Base-by-base conservation (phyloP, 257 asterid genomes). In the Handroanthus guayacan region DNA sequence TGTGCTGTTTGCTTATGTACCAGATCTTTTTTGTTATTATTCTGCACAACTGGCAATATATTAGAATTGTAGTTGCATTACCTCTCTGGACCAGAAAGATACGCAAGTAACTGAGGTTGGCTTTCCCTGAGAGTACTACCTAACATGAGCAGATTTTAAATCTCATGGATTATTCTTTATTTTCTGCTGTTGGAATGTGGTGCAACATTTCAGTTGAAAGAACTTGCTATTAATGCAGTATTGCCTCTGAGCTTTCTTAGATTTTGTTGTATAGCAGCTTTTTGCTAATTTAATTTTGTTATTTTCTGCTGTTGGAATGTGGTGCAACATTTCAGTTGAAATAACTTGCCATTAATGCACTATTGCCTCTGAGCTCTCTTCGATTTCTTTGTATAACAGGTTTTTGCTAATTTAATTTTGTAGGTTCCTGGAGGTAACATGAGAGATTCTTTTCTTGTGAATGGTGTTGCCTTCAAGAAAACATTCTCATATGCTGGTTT, bases 401-500 rank as follows among this genome's bases (percentile, higher is more conserved):
- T 9, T 71, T 58, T 34, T 70, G 62, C 77, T 2, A 2, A 41
- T 8, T 41, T 41, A 25, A 65, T 79, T 82, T 57, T 82, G 76
- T 80, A 95, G 99, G 99, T 95, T 81, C 97, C 97, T 69, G 99
- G 99, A 51, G 99, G 99, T 81, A 91, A 84, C 67, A 95, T 95
- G 98, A 88, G 97, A 75, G 99, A 95, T 81, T 92, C 99, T 60
- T 92, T 95, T 85, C 96, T 95, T 74, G 98, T 95, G 67, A 72
- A 90, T 84, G 99, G 98, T 62, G 99, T 95, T 71, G 99, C 99
- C 78, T 95, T 95, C 86, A 95, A 95, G 79, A 95, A 95, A 88
- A 95, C 99, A 74, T 95, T 95, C 85, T 95, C 99, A 38, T 95
- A 95, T 86, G 99, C 98, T 76, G 99, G 99, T 75, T 92, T 95